phyloP scores from a whole-genome alignment of 148 eudicot species.

The Heliamphora exappendiculata region DNA sequence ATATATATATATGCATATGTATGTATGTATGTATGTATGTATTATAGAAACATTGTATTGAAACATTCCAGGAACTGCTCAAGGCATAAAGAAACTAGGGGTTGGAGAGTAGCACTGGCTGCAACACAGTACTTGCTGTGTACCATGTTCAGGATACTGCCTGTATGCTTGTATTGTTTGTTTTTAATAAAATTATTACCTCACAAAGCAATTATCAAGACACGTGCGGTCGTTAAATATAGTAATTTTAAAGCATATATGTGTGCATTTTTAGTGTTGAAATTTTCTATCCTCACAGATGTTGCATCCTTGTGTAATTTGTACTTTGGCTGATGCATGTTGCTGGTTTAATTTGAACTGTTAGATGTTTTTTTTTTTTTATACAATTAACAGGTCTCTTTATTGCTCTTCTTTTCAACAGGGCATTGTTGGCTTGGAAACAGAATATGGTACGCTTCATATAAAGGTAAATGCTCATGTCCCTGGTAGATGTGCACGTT shows the following conservation, averaged over 20 bases:
- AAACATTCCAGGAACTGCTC: too few species aligned
- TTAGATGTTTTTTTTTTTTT: background rate
- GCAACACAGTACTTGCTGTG: too few species aligned
- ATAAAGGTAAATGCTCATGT: conserved; percentile 51
- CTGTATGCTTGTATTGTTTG: background rate
- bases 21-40: too few species aligned
- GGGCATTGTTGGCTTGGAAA: conserved; percentile 85
- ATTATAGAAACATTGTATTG: background rate
- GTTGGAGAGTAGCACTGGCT: background rate
- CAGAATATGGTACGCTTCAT: conserved; percentile 73
- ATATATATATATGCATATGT: too few species aligned
- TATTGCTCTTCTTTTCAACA: conserved; percentile 21
- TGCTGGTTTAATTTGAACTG: background rate
- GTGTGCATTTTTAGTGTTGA: background rate
- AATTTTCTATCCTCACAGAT: background rate
- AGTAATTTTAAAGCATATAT: too few species aligned
- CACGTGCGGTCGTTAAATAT: too few species aligned
- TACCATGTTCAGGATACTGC: background rate
- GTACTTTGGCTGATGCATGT: background rate
- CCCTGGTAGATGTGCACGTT: background rate
- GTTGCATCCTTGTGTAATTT: background rate
- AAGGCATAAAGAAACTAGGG: too few species aligned
- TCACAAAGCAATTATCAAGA: too few species aligned
- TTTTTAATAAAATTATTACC: background rate
- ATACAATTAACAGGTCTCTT: background rate